Percentiles rank a stretch among this genome's conserved stretches.
These are phyloP conservation scores for Septoria linicola DNA, from an alignment of 2,329 filamentous ascomycete genomes.

Conservation along the genomic window DNA sequence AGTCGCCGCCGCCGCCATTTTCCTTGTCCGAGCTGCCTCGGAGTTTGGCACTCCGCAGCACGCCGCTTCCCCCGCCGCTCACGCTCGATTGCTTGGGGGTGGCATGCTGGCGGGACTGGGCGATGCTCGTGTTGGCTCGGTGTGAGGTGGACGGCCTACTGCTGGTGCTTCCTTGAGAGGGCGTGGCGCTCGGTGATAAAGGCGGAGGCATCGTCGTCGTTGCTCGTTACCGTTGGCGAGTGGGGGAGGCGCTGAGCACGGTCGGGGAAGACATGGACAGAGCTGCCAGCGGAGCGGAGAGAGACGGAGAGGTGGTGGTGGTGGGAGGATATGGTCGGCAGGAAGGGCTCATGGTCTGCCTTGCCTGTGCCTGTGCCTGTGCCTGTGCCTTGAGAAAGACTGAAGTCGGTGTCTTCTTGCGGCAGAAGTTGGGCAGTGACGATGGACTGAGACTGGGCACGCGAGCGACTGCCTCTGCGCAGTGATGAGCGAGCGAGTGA, in stretches of 20 bases:
- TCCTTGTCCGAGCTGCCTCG: constrained; percentile 33
- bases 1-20: constrained; percentile 23
- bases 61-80: constrained; percentile 17
- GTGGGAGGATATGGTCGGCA: neutral
- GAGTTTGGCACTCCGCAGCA: constrained; percentile 25
- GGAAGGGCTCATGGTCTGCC: too few species aligned
- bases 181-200: constrained; percentile 13
- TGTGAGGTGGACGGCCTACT: constrained; percentile 15
- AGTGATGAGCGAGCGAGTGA: too few species aligned
- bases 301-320: constrained; percentile 5
- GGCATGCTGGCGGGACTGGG: constrained; percentile 19
- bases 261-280: constrained; percentile 12
- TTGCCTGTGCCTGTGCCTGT: too few species aligned
- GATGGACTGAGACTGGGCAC: too few species aligned
- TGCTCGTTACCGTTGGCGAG: constrained; percentile 7
- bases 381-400: too few species aligned
- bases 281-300: neutral
- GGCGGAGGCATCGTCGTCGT: constrained; percentile 15
- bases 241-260: constrained; percentile 5
- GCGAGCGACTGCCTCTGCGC: too few species aligned
- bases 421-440: too few species aligned
- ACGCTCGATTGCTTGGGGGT: constrained; percentile 24
- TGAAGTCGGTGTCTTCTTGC: too few species aligned
- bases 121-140: constrained; percentile 14
- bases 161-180: constrained; percentile 6